Conservation (phyloP, 1,284 basidiomycete genomes). For the Apiotrichum veenhuisii region DNA sequence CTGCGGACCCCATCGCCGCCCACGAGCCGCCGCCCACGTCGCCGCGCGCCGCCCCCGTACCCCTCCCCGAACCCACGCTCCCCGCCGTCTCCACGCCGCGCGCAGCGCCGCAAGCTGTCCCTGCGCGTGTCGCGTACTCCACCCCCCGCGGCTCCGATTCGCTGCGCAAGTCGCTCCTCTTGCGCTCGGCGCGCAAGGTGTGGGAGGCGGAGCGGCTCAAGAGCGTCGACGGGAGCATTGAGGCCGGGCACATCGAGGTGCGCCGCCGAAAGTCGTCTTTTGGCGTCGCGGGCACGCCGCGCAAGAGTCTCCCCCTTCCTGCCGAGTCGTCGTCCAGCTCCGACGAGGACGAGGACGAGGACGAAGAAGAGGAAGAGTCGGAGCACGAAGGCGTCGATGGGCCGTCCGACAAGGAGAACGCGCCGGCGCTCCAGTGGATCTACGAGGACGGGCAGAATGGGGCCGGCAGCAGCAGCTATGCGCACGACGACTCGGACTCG, state of each 20-base stretch:
- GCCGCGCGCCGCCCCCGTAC: background rate
- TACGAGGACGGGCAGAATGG: conserved; percentile 31
- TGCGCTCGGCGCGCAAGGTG: conserved; percentile 42
- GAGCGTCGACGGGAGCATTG: conserved; percentile 38
- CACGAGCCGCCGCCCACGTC: background rate
- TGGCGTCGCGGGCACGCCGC: conserved; percentile 20
- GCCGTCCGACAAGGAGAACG: conserved; percentile 20
- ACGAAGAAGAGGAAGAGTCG: conserved; percentile 18
- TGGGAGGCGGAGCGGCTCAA: conserved; percentile 34
- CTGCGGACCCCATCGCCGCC: background rate
- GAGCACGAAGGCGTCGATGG: conserved; percentile 3
- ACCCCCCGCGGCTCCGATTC: conserved; percentile 33
- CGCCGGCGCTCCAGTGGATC: conserved; percentile 24
- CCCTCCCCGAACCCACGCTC: background rate
- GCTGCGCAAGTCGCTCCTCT: conserved; percentile 39
- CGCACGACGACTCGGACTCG: conserved; percentile 33
- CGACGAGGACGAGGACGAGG: conserved; percentile 10
- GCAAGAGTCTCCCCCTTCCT: conserved; percentile 25
- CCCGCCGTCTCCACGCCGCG: background rate
- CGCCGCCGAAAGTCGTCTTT: conserved; percentile 29
- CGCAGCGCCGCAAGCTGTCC: conserved; percentile 5
- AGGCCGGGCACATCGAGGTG: conserved; percentile 27
- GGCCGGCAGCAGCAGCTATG: conserved; percentile 13
- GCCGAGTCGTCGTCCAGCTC: conserved; percentile 13
- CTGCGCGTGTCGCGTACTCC: conserved; percentile 31